These are phyloP conservation scores for Scutellaria barbata DNA, from an alignment of 257 asterid genomes.

Conservation along the genomic window DNA sequence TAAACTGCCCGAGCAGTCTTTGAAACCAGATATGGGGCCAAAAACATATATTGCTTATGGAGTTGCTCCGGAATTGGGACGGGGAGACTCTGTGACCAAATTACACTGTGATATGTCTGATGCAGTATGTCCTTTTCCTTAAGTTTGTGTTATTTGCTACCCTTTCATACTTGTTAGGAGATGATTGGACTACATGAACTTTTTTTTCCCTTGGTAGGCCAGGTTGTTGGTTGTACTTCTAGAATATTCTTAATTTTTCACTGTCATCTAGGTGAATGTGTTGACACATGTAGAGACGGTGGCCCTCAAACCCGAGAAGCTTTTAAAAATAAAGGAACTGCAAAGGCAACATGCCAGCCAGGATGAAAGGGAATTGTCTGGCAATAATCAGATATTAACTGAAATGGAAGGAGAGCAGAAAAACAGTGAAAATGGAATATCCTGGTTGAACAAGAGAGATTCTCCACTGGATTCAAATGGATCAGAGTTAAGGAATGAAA, in stretches of 20 bases:
- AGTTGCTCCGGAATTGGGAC: slow-evolving; percentile 72
- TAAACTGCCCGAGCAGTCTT: slow-evolving; percentile 54
- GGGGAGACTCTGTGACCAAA: slow-evolving; percentile 94
- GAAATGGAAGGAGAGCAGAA: slow-evolving; percentile 35
- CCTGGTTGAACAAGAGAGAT: slow-evolving; percentile 27
- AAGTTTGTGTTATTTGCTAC: slow-evolving; percentile 27
- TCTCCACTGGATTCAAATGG: slow-evolving; percentile 29
- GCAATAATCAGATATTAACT: slow-evolving; percentile 26
- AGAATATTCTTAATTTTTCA: neutral
- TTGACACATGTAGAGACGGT: slow-evolving; percentile 64
- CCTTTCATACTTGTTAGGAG: neutral
- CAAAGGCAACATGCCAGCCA: slow-evolving; percentile 59
- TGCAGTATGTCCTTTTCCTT: slow-evolving; percentile 62
- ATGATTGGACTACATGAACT: slow-evolving; percentile 9
- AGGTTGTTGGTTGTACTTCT: slow-evolving; percentile 6
- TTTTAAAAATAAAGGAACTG: slow-evolving; percentile 41
- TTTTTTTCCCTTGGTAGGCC: slow-evolving; percentile 3
- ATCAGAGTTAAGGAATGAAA: slow-evolving; percentile 24
- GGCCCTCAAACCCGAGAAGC: slow-evolving; percentile 36
- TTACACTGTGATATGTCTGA: slow-evolving; percentile 95
- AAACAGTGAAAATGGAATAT: slow-evolving; percentile 38
- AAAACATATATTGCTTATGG: slow-evolving; percentile 96
- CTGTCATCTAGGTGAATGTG: slow-evolving; percentile 71
- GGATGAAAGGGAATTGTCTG: slow-evolving; percentile 56
- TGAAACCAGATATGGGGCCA: slow-evolving; percentile 94